Evolutionary conservation across 768 basidiomycete genomes (phyloP).

Genomic region (Leccinum pellstonianum): DNA sequence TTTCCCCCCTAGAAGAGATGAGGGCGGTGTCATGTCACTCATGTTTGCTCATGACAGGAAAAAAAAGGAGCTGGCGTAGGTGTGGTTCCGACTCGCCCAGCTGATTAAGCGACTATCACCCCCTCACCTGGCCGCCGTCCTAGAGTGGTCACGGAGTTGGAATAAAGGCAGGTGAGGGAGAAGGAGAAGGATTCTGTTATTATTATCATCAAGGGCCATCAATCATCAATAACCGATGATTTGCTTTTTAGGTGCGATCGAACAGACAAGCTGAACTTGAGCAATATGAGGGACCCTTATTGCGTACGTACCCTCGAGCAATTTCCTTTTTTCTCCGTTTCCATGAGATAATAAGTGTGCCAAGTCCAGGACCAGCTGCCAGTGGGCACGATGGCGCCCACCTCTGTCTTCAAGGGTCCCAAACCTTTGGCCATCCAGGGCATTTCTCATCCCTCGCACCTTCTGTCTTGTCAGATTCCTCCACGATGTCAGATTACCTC

Average conservation of each 20-base stretch:
- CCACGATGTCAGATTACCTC: neutral
- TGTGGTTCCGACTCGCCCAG: neutral
- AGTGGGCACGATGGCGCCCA: neutral
- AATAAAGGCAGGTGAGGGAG: too few relatives aligned
- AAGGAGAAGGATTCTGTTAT: neutral
- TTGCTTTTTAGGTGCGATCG: neutral
- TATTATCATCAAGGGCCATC: neutral
- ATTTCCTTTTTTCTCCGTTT: neutral
- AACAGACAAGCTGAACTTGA: neutral
- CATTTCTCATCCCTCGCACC: neutral
- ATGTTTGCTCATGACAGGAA: neutral
- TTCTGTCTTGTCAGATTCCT: neutral
- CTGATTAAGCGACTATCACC: neutral
- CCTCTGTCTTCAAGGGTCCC: neutral
- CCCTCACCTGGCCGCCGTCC: neutral
- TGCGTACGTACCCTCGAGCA: neutral
- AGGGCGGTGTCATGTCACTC: neutral
- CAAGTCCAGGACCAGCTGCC: neutral
- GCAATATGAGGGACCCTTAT: neutral
- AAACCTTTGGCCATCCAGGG: neutral
- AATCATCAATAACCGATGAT: neutral
- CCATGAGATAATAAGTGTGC: neutral
- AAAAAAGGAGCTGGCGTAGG: neutral
- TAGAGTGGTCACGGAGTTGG: neutral
- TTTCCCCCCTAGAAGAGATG: neutral